Evolutionary conservation across 768 basidiomycete species (phyloP).

Genomic region (Stropharia rugosoannulata): DNA sequence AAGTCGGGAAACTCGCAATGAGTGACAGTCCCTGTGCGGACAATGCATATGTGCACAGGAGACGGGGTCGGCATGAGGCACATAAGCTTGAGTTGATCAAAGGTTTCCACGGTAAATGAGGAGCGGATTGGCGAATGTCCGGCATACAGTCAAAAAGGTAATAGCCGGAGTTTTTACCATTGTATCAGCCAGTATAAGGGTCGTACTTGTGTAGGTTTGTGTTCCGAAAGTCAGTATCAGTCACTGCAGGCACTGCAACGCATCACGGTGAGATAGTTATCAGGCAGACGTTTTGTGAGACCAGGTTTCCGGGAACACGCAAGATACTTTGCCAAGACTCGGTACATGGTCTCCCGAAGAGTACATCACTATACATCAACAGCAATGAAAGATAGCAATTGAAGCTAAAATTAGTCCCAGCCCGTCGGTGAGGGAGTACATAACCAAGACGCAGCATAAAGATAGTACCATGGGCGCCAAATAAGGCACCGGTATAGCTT

Average conservation of each 20-base stretch:
- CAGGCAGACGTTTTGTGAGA: not conserved
- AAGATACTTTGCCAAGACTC: conserved; percentile 8
- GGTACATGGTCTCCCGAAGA: not conserved
- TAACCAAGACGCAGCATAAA: no score
- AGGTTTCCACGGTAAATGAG: conserved; percentile 1
- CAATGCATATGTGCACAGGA: not conserved
- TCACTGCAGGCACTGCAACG: conserved; percentile 2
- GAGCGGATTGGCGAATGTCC: not conserved
- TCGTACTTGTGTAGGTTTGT: not conserved
- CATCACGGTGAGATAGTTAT: conserved; percentile 3
- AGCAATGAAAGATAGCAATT: not conserved
- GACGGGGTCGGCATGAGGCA: not conserved
- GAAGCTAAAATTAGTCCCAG: not conserved
- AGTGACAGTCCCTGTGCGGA: no score
- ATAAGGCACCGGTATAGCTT: not conserved
- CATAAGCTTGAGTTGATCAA: not conserved
- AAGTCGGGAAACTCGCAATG: no score
- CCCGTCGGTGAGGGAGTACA: not conserved
- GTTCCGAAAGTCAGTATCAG: conserved; percentile 5
- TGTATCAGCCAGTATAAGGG: not conserved
- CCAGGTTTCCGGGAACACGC: not conserved
- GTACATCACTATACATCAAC: no score
- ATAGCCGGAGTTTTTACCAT: not conserved
- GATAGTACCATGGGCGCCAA: no score
- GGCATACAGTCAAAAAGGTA: no score